These are phyloP conservation scores for Penstemon davidsonii DNA, from an alignment of 257 asterid species.

Conservation along the genomic window DNA sequence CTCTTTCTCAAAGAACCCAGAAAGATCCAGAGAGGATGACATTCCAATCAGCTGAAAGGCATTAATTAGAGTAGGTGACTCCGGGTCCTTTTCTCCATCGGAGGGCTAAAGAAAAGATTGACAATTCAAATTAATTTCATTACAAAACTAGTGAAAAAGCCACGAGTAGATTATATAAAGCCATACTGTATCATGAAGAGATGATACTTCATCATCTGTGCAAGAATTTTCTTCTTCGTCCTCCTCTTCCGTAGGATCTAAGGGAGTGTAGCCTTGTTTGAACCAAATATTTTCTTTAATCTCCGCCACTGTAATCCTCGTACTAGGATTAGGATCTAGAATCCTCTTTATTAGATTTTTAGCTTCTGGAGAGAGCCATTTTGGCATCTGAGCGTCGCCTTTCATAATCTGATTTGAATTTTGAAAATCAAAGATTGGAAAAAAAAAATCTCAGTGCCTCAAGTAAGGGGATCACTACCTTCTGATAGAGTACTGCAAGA, in stretches of 20 bases:
- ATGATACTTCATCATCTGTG: constrained; percentile 51
- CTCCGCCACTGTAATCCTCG: constrained; percentile 67
- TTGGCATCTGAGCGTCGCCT: constrained; percentile 86
- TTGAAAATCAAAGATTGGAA: constrained; percentile 11
- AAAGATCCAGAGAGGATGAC: constrained; percentile 90
- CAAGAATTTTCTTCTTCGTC: constrained; percentile 50
- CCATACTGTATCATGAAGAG: constrained; percentile 50
- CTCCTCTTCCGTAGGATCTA: constrained; percentile 54
- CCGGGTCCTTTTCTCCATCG: constrained; percentile 58
- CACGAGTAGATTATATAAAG: constrained; percentile 2
- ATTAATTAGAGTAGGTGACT: constrained; percentile 58
- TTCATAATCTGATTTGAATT: constrained; percentile 64
- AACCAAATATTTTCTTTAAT: constrained; percentile 83
- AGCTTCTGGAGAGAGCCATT: constrained; percentile 91
- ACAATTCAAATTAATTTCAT: constrained; percentile 5
- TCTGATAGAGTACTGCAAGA: constrained; percentile 93
- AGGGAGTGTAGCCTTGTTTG: constrained; percentile 69
- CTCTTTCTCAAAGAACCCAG: constrained; percentile 94
- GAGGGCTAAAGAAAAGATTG: constrained; percentile 35
- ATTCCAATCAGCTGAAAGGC: constrained; percentile 93
- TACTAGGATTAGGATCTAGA: constrained; percentile 83
- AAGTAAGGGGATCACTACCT: constrained; percentile 43
- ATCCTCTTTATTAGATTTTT: constrained; percentile 74
- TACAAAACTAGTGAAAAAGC: constrained; percentile 16
- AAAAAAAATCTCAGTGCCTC: constrained; percentile 5